phyloP scores from a whole-genome alignment of 345 rosid species.

The Corchorus capsularis region DNA sequence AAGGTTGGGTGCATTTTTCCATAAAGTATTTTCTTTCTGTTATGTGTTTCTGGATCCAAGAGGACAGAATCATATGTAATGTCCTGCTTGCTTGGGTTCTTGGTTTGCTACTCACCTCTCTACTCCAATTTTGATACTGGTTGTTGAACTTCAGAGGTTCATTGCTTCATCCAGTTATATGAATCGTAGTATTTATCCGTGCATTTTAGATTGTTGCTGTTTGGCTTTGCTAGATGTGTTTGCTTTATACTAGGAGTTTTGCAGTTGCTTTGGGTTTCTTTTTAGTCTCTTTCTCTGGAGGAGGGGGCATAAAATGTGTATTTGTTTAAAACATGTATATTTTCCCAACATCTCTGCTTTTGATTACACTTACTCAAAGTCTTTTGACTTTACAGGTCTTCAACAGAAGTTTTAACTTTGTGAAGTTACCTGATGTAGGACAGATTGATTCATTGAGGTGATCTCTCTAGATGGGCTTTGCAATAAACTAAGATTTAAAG shows the following conservation, averaged over 20 bases:
- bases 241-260: background rate
- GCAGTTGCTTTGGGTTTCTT: background rate
- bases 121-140: constrained; percentile 14
- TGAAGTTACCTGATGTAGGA: background rate
- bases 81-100: background rate
- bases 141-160: constrained; percentile 12
- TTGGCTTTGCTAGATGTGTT: background rate
- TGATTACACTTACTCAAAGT: background rate
- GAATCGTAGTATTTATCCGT: background rate
- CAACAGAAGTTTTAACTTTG: background rate
- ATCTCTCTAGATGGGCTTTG: background rate
- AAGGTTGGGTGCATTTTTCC: constrained; percentile 14
- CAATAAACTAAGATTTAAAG: background rate
- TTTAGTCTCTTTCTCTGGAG: no score
- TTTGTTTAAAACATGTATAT: background rate
- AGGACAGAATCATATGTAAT: background rate
- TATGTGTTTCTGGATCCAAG: background rate
- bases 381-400: background rate
- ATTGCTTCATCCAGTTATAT: background rate
- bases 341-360: background rate
- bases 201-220: background rate
- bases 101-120: constrained; percentile 6
- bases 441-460: background rate
- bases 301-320: background rate
- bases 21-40: background rate